phyloP scores from a whole-genome alignment of 192 early-diverging fungal genomes.

The Coemansia sp. region DNA sequence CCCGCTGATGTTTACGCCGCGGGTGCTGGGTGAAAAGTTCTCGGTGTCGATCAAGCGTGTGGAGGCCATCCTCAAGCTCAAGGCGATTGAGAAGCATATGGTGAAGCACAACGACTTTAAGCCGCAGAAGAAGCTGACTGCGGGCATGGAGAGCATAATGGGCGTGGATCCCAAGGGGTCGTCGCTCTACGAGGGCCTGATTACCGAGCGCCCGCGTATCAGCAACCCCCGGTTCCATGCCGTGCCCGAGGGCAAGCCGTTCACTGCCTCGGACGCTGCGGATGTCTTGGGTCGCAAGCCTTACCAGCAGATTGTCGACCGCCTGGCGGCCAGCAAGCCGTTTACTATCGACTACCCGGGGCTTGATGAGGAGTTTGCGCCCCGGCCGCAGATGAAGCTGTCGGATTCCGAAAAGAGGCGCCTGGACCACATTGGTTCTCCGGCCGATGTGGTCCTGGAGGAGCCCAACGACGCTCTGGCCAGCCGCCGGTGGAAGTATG shows the following conservation, averaged over 20 bases:
- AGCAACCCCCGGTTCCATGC: constrained; percentile 73
- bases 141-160: constrained; percentile 83
- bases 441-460: constrained; percentile 20
- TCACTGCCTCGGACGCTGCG: constrained; percentile 76
- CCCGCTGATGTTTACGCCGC: constrained; percentile 57
- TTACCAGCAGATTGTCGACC: constrained; percentile 42
- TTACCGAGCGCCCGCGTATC: constrained; percentile 53
- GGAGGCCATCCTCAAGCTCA: constrained; percentile 86
- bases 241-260: constrained; percentile 70
- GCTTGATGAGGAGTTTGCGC: constrained; percentile 31
- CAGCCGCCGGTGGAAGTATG: constrained; percentile 53
- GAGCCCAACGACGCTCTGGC: constrained; percentile 31
- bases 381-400: constrained; percentile 19
- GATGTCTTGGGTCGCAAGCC: constrained; percentile 66
- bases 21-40: constrained; percentile 63
- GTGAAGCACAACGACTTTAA: constrained; percentile 47
- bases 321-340: constrained; percentile 41
- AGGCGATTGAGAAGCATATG: constrained; percentile 71
- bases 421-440: constrained; percentile 22
- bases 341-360: constrained; percentile 38
- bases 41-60: constrained; percentile 75
- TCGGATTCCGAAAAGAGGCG: constrained; percentile 4
- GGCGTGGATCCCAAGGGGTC: constrained; percentile 29
- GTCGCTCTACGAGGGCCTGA: constrained; percentile 50
- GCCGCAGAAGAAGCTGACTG: constrained; percentile 63